Percentiles rank a stretch among this genome's conserved stretches.
Evolutionary conservation across 176 grass and related monocot genomes (phyloP).

Genomic region (Pontederia crassipes): DNA sequence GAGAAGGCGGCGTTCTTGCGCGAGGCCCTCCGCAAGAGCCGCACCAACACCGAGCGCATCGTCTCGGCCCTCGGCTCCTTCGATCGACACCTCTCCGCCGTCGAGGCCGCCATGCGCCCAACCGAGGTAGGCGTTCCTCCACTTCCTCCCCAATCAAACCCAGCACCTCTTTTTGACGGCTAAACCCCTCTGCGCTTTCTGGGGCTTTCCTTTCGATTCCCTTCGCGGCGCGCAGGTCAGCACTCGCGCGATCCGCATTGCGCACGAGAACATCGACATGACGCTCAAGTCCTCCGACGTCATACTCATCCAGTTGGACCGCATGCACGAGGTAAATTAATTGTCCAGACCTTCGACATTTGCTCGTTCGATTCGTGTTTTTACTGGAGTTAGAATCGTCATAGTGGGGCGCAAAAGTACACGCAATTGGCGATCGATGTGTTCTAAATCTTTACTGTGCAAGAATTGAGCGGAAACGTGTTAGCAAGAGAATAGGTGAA

Average conservation of each 20-base stretch:
- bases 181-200: no score
- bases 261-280: constrained; percentile 77
- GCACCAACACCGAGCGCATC: constrained; percentile 50
- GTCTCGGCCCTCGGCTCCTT: constrained; percentile 90
- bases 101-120: constrained; percentile 94
- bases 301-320: constrained; percentile 70
- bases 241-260: constrained; percentile 84
- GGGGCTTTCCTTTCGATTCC: neutral
- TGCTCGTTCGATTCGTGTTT: neutral
- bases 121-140: no score
- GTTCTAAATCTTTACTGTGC: no score
- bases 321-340: constrained; percentile 44
- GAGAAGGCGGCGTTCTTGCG: constrained; percentile 58
- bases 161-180: no score
- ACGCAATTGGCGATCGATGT: no score
- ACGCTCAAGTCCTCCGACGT: constrained; percentile 57
- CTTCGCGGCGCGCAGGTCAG: constrained; percentile 31
- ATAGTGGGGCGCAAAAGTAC: no score
- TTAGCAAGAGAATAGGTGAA: no score
- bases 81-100: constrained; percentile 72
- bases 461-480: no score
- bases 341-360: neutral
- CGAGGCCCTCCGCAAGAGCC: constrained; percentile 62
- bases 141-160: no score
- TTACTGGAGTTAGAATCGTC: neutral